phyloP scores from a whole-genome alignment of 108 stramenopile genomes.

The Pseudonitzschia pungens region DNA sequence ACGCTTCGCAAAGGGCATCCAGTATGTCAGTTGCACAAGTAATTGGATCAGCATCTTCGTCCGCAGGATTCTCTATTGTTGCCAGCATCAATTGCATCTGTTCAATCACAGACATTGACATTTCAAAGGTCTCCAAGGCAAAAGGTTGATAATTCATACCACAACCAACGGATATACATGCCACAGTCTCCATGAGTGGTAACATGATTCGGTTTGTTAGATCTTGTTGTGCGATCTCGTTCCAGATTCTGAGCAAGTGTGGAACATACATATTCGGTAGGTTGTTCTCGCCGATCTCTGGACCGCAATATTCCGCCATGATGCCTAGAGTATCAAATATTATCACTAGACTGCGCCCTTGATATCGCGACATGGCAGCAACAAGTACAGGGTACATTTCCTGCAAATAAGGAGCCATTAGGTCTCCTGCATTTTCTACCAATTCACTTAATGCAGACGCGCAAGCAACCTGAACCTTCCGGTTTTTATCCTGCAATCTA shows the following conservation, averaged over 20 bases:
- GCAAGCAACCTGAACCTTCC: constrained; percentile 83
- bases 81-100: constrained; percentile 60
- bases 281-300: constrained; percentile 74
- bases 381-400: constrained; percentile 71
- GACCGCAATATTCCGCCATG: constrained; percentile 82
- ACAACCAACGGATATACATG: constrained; percentile 66
- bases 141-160: constrained; percentile 87
- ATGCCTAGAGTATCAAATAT: constrained; percentile 85
- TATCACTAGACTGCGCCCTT: constrained; percentile 77
- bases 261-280: constrained; percentile 78
- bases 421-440: constrained; percentile 79
- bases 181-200: constrained; percentile 88
- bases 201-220: constrained; percentile 80
- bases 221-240: constrained; percentile 50
- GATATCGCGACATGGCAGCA: constrained; percentile 61
- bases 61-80: constrained; percentile 53
- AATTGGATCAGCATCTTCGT: constrained; percentile 89
- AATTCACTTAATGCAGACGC: constrained; percentile 83
- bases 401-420: constrained; percentile 80
- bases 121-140: constrained; percentile 78
- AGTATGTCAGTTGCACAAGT: constrained; percentile 89
- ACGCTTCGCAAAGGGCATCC: constrained; percentile 87
- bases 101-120: constrained; percentile 80
- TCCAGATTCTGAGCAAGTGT: constrained; percentile 65
- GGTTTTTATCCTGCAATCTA: constrained; percentile 63